Conservation (phyloP, 2,329 filamentous ascomycete genomes). For the Xylaria sp. region DNA sequence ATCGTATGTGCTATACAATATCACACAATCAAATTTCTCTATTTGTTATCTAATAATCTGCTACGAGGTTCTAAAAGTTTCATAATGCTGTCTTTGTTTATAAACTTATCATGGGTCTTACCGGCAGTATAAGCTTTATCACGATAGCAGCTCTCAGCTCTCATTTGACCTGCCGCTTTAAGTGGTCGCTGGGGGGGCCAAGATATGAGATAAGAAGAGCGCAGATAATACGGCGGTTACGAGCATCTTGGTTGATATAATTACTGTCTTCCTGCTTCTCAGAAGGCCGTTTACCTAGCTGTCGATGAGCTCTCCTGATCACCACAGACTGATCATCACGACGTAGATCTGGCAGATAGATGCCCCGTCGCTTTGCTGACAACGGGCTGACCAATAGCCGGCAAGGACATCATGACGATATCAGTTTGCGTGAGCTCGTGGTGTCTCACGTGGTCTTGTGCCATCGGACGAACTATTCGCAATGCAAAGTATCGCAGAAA, state of each 20-base stretch:
- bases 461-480: conserved; percentile 21
- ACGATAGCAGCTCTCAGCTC: conserved; percentile 23
- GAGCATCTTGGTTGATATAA: conserved; percentile 18
- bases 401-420: neutral
- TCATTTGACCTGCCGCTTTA: conserved; percentile 32
- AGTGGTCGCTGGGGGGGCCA: conserved; percentile 19
- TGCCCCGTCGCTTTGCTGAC: neutral
- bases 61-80: neutral
- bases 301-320: neutral
- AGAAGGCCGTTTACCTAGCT: neutral
- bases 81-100: neutral
- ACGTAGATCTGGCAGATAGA: neutral
- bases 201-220: conserved; percentile 31
- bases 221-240: neutral
- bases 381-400: conserved; percentile 12
- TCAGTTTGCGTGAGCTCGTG: conserved; percentile 6
- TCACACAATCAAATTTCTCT: conserved; percentile 20
- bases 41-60: conserved; percentile 13
- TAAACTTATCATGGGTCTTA: conserved; percentile 16
- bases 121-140: conserved; percentile 23
- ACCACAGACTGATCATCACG: no score
- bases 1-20: conserved; percentile 25
- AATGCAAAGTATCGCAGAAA: conserved; percentile 4
- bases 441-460: conserved; percentile 26
- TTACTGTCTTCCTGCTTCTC: neutral